phyloP scores from a whole-genome alignment of 2,329 filamentous ascomycete species.

The Botrytis pseudocinerea region DNA sequence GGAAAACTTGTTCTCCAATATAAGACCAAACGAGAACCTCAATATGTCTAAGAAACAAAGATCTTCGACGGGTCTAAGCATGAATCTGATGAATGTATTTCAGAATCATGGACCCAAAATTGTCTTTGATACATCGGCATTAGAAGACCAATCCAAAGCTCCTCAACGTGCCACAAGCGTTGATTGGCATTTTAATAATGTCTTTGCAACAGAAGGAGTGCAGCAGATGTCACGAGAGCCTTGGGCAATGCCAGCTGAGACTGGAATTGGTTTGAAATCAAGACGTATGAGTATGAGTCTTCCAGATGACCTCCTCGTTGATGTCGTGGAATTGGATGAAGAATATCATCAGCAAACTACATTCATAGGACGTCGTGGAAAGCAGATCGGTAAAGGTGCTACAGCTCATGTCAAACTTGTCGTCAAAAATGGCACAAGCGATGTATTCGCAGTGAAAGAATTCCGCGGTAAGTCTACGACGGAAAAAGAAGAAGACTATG shows the following conservation, averaged over 20 bases:
- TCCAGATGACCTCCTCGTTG: constrained; percentile 72
- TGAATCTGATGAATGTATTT: constrained; percentile 31
- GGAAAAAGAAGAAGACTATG: constrained; percentile 73
- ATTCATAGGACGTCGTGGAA: constrained; percentile 70
- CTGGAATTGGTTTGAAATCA: constrained; percentile 74
- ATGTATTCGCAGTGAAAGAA: constrained; percentile 83
- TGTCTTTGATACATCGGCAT: constrained; percentile 27
- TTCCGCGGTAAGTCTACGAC: constrained; percentile 71
- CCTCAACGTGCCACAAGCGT: constrained; percentile 34
- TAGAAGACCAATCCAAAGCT: constrained; percentile 17
- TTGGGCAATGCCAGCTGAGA: constrained; percentile 64
- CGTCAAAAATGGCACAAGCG: constrained; percentile 64
- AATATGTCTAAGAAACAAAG: constrained; percentile 51
- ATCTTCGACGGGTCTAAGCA: constrained; percentile 35
- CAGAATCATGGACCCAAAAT: constrained; percentile 29
- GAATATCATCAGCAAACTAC: constrained; percentile 73
- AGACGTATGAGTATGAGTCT: constrained; percentile 73
- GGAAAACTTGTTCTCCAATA: constrained; percentile 11
- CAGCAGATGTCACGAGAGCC: constrained; percentile 45
- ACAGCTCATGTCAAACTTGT: constrained; percentile 82
- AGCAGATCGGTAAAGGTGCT: constrained; percentile 77
- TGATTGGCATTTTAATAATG: constrained; percentile 29
- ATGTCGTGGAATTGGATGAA: constrained; percentile 65
- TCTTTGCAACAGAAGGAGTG: constrained; percentile 25
- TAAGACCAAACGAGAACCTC: constrained; percentile 41